Conservation (phyloP, 148 eudicot genomes). For the Polygonum aviculare region DNA sequence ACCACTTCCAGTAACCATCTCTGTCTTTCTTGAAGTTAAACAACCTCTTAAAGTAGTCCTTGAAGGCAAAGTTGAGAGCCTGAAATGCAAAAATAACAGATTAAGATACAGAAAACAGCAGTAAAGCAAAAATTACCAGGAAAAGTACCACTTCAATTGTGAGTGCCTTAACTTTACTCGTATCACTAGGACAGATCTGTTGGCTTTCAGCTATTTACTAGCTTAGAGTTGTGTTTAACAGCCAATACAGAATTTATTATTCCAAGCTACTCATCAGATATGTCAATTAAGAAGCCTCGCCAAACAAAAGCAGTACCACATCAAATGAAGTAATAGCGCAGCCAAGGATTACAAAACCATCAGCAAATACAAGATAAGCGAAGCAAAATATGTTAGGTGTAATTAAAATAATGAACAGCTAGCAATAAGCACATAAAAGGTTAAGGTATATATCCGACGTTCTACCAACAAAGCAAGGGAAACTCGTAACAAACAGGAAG, state of each 20-base stretch:
- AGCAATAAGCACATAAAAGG: background rate
- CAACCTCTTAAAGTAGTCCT: constrained; percentile 21
- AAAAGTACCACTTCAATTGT: background rate
- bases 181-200: too few species aligned
- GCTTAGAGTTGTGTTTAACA: background rate
- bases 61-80: constrained; percentile 24
- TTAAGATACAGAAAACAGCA: background rate
- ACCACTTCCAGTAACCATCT: constrained; percentile 24
- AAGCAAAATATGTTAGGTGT: background rate
- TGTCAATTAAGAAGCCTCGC: background rate
- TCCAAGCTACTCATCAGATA: background rate
- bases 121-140: background rate
- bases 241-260: background rate
- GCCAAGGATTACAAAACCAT: background rate
- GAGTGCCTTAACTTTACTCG: too few species aligned
- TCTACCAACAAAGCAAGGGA: background rate
- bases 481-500: too few species aligned
- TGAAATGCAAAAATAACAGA: background rate
- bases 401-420: background rate
- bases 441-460: background rate
- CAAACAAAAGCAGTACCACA: background rate
- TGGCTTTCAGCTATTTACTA: background rate
- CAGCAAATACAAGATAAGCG: background rate
- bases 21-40: constrained; percentile 20
- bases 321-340: background rate